These are phyloP conservation scores for Pythium phragmitis DNA, from an alignment of 352 stramenopile species.

Conservation along the genomic window DNA sequence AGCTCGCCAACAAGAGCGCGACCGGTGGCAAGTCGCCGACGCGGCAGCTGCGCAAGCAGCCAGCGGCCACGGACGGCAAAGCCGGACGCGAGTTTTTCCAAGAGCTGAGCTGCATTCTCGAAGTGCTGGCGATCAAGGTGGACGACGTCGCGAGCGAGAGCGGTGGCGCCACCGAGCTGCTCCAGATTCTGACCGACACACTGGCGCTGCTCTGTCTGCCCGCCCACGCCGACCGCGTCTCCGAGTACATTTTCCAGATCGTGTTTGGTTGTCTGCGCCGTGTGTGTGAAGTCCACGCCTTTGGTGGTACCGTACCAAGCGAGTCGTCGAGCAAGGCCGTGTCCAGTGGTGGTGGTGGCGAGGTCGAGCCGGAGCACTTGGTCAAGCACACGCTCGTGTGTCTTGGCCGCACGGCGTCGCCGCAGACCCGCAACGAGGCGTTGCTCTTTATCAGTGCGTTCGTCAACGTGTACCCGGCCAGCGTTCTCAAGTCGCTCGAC, in stretches of 20 bases:
- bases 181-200: slow-evolving; percentile 58
- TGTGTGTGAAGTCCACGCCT: slow-evolving; percentile 53
- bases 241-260: slow-evolving; percentile 82
- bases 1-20: slow-evolving; percentile 32
- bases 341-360: slow-evolving; percentile 6
- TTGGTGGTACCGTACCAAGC: not conserved
- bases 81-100: slow-evolving; percentile 34
- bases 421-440: slow-evolving; percentile 80
- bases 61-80: slow-evolving; percentile 15
- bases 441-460: slow-evolving; percentile 80
- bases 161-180: slow-evolving; percentile 33
- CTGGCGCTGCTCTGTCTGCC: slow-evolving; percentile 56
- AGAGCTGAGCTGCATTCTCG: slow-evolving; percentile 70
- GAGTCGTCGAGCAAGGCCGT: slow-evolving; percentile 25
- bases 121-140: slow-evolving; percentile 75
- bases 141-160: slow-evolving; percentile 35
- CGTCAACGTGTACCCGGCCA: slow-evolving; percentile 70
- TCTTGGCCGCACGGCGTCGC: slow-evolving; percentile 58
- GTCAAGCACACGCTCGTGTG: slow-evolving; percentile 79
- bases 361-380: slow-evolving; percentile 59
- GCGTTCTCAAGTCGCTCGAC: slow-evolving; percentile 73
- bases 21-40: slow-evolving; percentile 14
- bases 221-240: slow-evolving; percentile 52
- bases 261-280: slow-evolving; percentile 75
- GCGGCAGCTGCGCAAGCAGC: slow-evolving; percentile 14